Conservation (phyloP, 306 rosid species). For the Spatholobus suberectus region DNA sequence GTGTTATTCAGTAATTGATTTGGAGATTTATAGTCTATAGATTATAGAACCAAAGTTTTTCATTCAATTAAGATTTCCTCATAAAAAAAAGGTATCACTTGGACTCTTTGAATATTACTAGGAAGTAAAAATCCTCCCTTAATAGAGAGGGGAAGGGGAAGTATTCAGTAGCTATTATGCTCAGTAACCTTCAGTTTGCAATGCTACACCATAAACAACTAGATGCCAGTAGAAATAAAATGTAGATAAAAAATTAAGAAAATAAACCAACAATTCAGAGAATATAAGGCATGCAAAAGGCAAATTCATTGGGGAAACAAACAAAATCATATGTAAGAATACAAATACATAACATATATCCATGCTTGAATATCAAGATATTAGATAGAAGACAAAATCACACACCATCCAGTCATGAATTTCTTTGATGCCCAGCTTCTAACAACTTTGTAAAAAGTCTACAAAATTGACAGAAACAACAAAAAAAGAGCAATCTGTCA, state of each 20-base stretch:
- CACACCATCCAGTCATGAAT: slow-evolving; percentile 93
- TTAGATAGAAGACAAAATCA: slow-evolving; percentile 33
- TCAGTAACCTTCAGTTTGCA: neutral
- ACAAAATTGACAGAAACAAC: slow-evolving; percentile 43
- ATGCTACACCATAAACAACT: neutral
- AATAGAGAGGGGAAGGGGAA: too few species aligned
- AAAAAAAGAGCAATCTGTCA: slow-evolving; percentile 35
- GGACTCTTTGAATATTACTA: neutral
- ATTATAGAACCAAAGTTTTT: neutral
- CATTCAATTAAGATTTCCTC: neutral
- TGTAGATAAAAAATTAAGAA: neutral
- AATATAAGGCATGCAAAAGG: neutral
- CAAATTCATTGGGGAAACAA: neutral
- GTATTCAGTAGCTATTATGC: neutral
- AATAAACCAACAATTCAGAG: neutral
- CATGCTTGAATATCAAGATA: slow-evolving; percentile 15
- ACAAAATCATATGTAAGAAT: slow-evolving; percentile 14
- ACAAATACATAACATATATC: neutral
- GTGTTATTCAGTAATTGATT: neutral
- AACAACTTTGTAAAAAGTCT: slow-evolving; percentile 81
- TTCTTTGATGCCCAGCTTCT: slow-evolving; percentile 93
- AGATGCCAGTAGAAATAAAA: neutral
- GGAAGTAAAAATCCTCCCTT: neutral
- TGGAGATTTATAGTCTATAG: neutral
- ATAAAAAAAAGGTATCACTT: neutral